Evolutionary conservation across 495 filamentous ascomycete species (phyloP), one percentile per base, ranked within the genome.

Genomic region (Penicillium waksmanii): DNA sequence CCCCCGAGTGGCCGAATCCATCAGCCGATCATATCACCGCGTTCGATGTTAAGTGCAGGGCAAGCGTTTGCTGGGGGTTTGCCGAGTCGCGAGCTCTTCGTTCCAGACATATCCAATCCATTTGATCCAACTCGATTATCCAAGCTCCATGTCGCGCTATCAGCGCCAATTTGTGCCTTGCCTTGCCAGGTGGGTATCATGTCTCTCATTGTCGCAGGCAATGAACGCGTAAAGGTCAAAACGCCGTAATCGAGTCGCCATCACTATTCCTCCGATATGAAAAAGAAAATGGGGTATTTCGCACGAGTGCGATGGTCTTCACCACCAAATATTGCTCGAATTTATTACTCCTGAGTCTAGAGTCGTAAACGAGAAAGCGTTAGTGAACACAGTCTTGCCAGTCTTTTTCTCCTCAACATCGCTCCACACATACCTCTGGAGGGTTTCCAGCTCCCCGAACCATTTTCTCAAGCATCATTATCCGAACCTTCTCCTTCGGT

Each of bases 401-500:
- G 17, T 44, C 42, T 18, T 17, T 1, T 10, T 18, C 2, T 19
- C 15, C 36, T 3, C 5, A 44, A 17, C 1, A 44, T 44, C 42
- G 9, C 17, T 12, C 8, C 17, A 21, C 46, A 64, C 73, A n/a
- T 60, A 83, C 84, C 59, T 85, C 82, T 17, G 92, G 92, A 55
- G 92, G 92, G 61, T 89, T 89, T 47, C 94, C 93, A 57, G 88
- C 91, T 3, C 93, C 93, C 64, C 92, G 85, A 44, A 97, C 86
- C 94, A 98, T 98, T 77, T 92, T 90, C 74, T 96, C 89, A 56
- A 98, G 84, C 79, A 96, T 84, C 74, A 82, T 77, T 3, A 85
- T 84, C 60, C 93, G 82, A 56, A 92, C 85, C 74, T 90, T 92
- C 75, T 93, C 91, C 61, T 85, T 85, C 2, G 88, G 80, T 73